Base-by-base conservation (phyloP, 345 rosid genomes). In the Lepidium sativum region DNA sequence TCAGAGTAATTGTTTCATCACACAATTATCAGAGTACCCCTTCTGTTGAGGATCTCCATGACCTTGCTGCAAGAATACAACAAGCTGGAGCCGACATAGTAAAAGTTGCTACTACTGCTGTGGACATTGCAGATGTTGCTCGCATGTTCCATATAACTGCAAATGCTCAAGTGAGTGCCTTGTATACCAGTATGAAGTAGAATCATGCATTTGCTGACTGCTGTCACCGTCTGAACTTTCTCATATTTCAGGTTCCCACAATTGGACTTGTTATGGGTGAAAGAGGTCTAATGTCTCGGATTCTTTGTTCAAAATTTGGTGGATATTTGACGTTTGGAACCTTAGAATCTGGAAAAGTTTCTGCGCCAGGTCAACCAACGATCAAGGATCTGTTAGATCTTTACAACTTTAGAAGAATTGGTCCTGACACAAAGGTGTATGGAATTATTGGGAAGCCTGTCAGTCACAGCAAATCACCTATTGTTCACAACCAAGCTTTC, bases 311-410 rank as follows among this genome's bases (percentile, higher is more conserved):
- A 42, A 89, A 92, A 78, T 92, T 82, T 51, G 96, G 97, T 72
- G 97, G 96, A 12, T 89, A 67, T 79, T 89, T 92, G 67, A 87
- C 97, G 54, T 92, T 92, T 75, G 97, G 94, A 9, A 83, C 92
- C 41, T 85, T 92, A 41, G 95, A 92, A 68, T 73, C 83, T 6
- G 96, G 92, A 55, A 65, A 80, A 67, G 82, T 84, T 68, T 89
- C 98, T 16, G 96, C 98, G 33, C 95, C 96, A 69, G 96, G 98
- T 63, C 97, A 92, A 77, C 98, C 98, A 41, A 87, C 86, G 13
- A 76, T 89, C 63, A 75, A 83, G 56, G 94, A 87, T 65, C 71
- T 89, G 65, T 65, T 89, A 79, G 78, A 86, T 71, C 82, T 86
- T 16, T 92, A 87, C 78, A 87, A 92, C 76, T 86, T 92, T 74